Conservation (phyloP, 2,329 filamentous ascomycete genomes). For the Aspergillus brasiliensis region DNA sequence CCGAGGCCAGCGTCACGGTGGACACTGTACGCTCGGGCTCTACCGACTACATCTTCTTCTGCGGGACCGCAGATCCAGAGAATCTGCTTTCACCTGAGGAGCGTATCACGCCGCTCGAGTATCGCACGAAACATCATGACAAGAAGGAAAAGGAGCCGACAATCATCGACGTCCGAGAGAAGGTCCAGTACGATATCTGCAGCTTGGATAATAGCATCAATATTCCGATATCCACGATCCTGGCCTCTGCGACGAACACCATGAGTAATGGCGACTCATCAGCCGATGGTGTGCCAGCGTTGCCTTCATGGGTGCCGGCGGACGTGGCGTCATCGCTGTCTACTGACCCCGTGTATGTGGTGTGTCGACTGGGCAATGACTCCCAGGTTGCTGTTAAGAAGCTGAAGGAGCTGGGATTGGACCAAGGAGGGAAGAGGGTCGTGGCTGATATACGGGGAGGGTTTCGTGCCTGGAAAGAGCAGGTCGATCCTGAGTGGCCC, state of each 20-base stretch:
- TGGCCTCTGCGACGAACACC: conserved; percentile 24
- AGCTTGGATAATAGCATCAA: conserved; percentile 74
- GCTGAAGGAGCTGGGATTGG: conserved; percentile 43
- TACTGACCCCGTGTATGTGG: conserved; percentile 43
- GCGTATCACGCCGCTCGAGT: conserved; percentile 67
- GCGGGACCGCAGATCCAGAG: conserved; percentile 63
- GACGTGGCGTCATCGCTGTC: conserved; percentile 25
- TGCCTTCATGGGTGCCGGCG: conserved; percentile 32
- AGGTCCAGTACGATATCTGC: conserved; percentile 81
- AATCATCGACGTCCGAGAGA: conserved; percentile 81
- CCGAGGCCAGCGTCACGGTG: conserved; percentile 62
- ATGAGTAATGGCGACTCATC: not conserved
- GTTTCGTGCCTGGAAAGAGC: conserved; percentile 44
- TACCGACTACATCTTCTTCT: conserved; percentile 85
- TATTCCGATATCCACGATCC: conserved; percentile 47
- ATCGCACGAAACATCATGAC: conserved; percentile 40
- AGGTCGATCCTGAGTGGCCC: conserved; percentile 45
- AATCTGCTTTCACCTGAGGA: conserved; percentile 63
- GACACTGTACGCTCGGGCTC: conserved; percentile 65
- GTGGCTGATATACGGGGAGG: conserved; percentile 48
- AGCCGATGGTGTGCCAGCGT: not conserved
- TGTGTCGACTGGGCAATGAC: conserved; percentile 54
- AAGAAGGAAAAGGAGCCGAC: conserved; percentile 48
- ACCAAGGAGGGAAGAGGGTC: conserved; percentile 34
- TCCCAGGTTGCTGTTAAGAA: conserved; percentile 49